phyloP scores from a whole-genome alignment of 768 basidiomycete species.

The Filobasidium wieringae region DNA sequence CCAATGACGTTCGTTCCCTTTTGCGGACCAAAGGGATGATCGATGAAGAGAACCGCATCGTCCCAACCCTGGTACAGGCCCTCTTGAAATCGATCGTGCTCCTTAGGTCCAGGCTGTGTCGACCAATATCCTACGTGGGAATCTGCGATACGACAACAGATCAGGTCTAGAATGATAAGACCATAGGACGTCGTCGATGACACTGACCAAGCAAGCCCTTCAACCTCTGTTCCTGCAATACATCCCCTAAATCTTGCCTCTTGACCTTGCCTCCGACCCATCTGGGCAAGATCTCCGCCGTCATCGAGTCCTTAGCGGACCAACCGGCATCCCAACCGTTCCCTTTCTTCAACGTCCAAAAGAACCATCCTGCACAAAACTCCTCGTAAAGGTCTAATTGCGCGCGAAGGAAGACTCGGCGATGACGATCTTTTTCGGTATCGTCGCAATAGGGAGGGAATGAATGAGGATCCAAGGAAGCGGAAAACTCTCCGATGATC shows the following conservation, averaged over 20 bases:
- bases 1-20: conserved; percentile 50
- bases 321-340: conserved; percentile 57
- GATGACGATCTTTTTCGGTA: conserved; percentile 42
- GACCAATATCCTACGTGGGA: conserved; percentile 45
- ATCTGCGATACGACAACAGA: too few relatives aligned
- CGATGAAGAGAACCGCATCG: conserved; percentile 53
- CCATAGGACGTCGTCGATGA: too few relatives aligned
- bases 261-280: conserved; percentile 42
- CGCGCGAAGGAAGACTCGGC: conserved; percentile 49
- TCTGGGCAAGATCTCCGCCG: conserved; percentile 52
- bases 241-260: conserved; percentile 26
- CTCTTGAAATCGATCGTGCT: conserved; percentile 56
- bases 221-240: conserved; percentile 32
- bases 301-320: conserved; percentile 57
- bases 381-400: conserved; percentile 57
- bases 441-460: conserved; percentile 44
- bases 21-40: conserved; percentile 19
- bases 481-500: conserved; percentile 70
- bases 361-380: conserved; percentile 62
- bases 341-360: conserved; percentile 73
- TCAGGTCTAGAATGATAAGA: too few relatives aligned
- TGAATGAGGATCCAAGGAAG: conserved; percentile 56
- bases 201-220: too few relatives aligned
- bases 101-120: conserved; percentile 44
- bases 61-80: conserved; percentile 65